Evolutionary conservation across 805 yeast species (phyloP).

Genomic region (Wickerhamiella kurtzmanii): DNA sequence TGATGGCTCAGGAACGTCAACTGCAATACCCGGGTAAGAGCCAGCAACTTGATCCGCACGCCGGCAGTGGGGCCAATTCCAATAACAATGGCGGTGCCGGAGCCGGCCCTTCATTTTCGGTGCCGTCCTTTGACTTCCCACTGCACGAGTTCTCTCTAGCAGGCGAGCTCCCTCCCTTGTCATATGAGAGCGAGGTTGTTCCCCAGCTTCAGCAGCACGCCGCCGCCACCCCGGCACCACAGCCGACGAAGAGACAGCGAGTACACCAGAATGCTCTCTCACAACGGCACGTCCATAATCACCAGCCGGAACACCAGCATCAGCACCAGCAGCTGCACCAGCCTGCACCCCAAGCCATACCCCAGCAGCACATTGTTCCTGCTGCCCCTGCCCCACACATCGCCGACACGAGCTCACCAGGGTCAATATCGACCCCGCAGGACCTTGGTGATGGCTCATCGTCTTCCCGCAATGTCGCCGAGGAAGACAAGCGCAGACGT

Average conservation of each 20-base stretch:
- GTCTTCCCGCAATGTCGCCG: slow-evolving; percentile 23
- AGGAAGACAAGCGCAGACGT: slow-evolving; percentile 64
- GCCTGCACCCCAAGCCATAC: background rate
- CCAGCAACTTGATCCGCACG: slow-evolving; percentile 5
- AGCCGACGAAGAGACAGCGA: slow-evolving; percentile 3
- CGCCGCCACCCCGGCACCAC: background rate
- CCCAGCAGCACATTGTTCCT: background rate
- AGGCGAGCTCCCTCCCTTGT: slow-evolving; percentile 21
- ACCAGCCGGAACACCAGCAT: background rate
- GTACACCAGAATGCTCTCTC: slow-evolving; percentile 2
- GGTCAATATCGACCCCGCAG: background rate
- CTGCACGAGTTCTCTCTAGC: slow-evolving; percentile 25
- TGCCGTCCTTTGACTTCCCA: slow-evolving; percentile 17
- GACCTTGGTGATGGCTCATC: background rate
- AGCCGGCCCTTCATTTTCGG: background rate
- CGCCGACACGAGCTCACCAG: background rate
- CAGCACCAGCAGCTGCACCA: slow-evolving; percentile 6
- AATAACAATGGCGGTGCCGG: slow-evolving; percentile 1
- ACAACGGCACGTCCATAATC: background rate
- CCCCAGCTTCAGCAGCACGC: slow-evolving; percentile 13
- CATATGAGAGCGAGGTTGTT: slow-evolving; percentile 9
- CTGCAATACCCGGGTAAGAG: slow-evolving; percentile 23
- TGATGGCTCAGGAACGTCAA: slow-evolving; percentile 30
- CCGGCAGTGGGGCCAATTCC: background rate
- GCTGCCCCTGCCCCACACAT: background rate